These are phyloP conservation scores for Lepiota subincarnata DNA, from an alignment of 768 basidiomycete genomes.

Conservation along the genomic window DNA sequence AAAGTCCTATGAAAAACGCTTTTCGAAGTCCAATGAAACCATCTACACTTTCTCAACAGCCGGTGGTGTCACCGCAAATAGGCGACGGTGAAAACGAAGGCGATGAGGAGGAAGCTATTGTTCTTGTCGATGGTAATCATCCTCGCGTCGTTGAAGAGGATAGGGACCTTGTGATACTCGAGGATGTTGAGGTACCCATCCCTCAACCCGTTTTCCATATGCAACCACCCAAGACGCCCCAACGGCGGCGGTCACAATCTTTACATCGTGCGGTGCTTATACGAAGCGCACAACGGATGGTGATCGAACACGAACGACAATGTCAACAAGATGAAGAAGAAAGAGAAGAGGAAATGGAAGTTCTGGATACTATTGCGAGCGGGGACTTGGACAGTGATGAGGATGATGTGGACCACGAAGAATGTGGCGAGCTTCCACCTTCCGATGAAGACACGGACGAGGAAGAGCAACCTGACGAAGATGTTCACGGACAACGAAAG, in stretches of 20 bases:
- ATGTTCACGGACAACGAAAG: slow-evolving; percentile 23
- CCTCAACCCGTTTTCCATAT: slow-evolving; percentile 16
- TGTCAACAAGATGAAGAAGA: slow-evolving; percentile 47
- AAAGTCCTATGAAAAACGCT: slow-evolving; percentile 47
- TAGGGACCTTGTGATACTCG: slow-evolving; percentile 66
- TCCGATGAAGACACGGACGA: slow-evolving; percentile 18
- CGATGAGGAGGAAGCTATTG: slow-evolving; percentile 44
- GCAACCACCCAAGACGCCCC: slow-evolving; percentile 31
- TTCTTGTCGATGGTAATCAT: slow-evolving; percentile 62
- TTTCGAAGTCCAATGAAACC: slow-evolving; percentile 29
- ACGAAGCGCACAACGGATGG: slow-evolving; percentile 62
- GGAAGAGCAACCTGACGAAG: slow-evolving; percentile 23
- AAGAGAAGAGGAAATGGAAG: slow-evolving; percentile 48
- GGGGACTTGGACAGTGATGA: slow-evolving; percentile 23
- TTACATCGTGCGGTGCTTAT: slow-evolving; percentile 70
- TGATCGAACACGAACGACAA: slow-evolving; percentile 47
- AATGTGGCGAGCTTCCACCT: slow-evolving; percentile 17
- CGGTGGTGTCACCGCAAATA: slow-evolving; percentile 12
- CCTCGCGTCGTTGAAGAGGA: slow-evolving; percentile 70
- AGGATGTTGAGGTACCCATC: slow-evolving; percentile 46
- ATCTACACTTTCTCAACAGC: slow-evolving; percentile 19
- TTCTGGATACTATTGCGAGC: slow-evolving; percentile 35
- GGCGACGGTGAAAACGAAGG: slow-evolving; percentile 25
- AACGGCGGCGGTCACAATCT: slow-evolving; percentile 31
- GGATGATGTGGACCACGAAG: slow-evolving; percentile 21